Evolutionary conservation across 2,329 filamentous ascomycete species (phyloP).

Genomic region (Ophiostoma sp.): DNA sequence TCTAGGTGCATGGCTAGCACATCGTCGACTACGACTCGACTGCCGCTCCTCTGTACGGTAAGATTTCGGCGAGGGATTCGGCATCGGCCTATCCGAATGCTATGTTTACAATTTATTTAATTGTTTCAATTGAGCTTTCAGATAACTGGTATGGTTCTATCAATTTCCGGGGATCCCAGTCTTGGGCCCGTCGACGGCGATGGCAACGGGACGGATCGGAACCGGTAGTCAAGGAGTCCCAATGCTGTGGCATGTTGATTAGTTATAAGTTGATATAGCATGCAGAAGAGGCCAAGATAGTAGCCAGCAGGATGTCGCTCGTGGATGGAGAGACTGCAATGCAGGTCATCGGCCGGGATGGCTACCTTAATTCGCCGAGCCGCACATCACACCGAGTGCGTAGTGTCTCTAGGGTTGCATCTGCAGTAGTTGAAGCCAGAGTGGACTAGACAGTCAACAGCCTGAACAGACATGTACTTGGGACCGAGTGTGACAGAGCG

Average conservation of each 20-base stretch:
- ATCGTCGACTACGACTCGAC: not conserved
- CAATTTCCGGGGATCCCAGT: not conserved
- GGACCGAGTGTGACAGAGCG: not conserved
- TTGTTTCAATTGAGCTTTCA: too few species aligned
- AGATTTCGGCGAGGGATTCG: not conserved
- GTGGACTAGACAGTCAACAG: not conserved
- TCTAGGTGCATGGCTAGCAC: not conserved
- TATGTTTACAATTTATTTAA: too few species aligned
- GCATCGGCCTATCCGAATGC: not conserved
- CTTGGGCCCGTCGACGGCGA: not conserved
- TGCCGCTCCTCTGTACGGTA: not conserved
- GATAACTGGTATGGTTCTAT: too few species aligned
- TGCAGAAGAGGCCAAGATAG: too few species aligned
- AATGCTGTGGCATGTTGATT: too few species aligned
- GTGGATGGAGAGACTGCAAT: not conserved
- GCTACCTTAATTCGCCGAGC: conserved; percentile 4
- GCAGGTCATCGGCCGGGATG: conserved; percentile 1
- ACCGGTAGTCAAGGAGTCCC: not conserved
- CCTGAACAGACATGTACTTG: not conserved
- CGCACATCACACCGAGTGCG: not conserved
- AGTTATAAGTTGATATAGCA: too few species aligned
- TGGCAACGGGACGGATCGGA: not conserved
- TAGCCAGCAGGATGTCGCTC: too few species aligned
- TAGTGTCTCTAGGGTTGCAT: not conserved
- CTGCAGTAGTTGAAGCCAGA: not conserved